Evolutionary conservation across 1,284 basidiomycete species (phyloP).

Genomic region (Ustilago xerochloae): DNA sequence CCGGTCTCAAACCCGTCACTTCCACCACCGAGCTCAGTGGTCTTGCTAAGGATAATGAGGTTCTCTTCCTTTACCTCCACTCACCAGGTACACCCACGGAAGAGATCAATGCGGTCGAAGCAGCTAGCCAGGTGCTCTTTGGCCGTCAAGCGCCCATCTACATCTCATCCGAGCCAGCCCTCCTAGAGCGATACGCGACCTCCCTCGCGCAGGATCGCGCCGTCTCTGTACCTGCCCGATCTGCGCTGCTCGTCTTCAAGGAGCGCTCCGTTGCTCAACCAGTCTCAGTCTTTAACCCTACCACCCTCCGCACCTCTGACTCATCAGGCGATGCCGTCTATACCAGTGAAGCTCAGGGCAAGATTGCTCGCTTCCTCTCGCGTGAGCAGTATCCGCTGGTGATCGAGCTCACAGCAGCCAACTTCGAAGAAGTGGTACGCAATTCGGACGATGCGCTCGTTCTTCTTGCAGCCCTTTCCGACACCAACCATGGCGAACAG

Average conservation of each 20-base stretch:
- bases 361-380: constrained; percentile 50
- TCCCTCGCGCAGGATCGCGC: constrained; percentile 16
- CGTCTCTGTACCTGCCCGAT: constrained; percentile 21
- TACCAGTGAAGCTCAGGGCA: constrained; percentile 9
- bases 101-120: constrained; percentile 33
- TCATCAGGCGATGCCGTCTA: constrained; percentile 9
- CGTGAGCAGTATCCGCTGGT: constrained; percentile 53
- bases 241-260: constrained; percentile 64
- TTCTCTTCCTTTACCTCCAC: constrained; percentile 61
- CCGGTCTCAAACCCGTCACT: constrained; percentile 39
- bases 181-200: constrained; percentile 47
- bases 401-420: constrained; percentile 53
- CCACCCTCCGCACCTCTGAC: constrained; percentile 13
- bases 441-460: constrained; percentile 48
- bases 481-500: constrained; percentile 42
- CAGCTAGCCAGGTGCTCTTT: constrained; percentile 26
- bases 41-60: constrained; percentile 47
- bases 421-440: constrained; percentile 55
- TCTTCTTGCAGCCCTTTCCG: constrained; percentile 58
- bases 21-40: constrained; percentile 28
- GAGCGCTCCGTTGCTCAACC: constrained; percentile 50
- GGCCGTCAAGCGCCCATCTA: constrained; percentile 39
- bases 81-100: constrained; percentile 31
- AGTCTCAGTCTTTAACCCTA: constrained; percentile 34
- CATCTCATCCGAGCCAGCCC: constrained; percentile 40